phyloP scores from a whole-genome alignment of 192 early-diverging fungal species.

The Phlyctochytrium planicorne region DNA sequence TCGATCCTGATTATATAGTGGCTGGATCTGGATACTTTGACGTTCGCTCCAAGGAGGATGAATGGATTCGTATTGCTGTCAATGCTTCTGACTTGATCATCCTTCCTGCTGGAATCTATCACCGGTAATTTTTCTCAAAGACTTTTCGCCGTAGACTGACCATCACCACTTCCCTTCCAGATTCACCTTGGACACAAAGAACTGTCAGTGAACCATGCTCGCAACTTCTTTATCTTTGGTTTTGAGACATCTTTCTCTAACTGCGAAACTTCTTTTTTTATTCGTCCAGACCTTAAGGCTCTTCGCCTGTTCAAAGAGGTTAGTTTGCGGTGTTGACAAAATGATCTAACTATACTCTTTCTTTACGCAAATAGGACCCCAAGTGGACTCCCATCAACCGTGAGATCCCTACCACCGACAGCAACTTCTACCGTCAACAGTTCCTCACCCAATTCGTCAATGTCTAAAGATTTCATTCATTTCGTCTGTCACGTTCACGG shows the following conservation, averaged over 20 bases:
- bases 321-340: background rate
- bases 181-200: slow-evolving; percentile 83
- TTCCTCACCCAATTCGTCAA: slow-evolving; percentile 8
- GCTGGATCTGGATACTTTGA: slow-evolving; percentile 95
- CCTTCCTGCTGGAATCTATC: slow-evolving; percentile 93
- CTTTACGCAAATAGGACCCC: slow-evolving; percentile 29
- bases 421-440: slow-evolving; percentile 15
- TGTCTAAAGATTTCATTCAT: no score
- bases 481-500: no score
- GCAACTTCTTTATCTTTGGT: background rate
- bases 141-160: no score
- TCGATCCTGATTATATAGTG: slow-evolving; percentile 21
- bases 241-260: background rate
- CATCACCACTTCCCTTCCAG: no score
- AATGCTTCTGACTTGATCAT: slow-evolving; percentile 79
- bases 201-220: no score
- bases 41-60: slow-evolving; percentile 47
- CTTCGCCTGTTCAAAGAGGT: slow-evolving; percentile 70
- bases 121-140: slow-evolving; percentile 64
- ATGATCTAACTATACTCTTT: no score
- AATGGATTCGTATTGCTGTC: slow-evolving; percentile 86
- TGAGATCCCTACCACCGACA: slow-evolving; percentile 13
- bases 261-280: background rate
- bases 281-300: slow-evolving; percentile 68
- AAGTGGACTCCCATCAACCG: slow-evolving; percentile 31